Conservation (phyloP, 208 protist genomes). For the Trypanosoma cruzi region DNA sequence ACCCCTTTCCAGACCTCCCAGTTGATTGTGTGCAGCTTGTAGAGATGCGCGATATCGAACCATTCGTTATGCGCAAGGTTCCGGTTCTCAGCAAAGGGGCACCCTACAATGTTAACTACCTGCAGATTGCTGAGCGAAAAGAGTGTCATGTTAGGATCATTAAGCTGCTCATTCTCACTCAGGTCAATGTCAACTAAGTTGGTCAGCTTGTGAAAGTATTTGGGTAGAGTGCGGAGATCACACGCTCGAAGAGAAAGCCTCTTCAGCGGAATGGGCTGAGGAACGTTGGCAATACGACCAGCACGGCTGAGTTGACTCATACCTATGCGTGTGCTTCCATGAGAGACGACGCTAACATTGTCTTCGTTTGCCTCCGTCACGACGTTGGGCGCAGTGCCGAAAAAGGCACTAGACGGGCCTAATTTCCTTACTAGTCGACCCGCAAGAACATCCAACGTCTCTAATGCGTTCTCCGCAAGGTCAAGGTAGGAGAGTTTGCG, state of each 20-base stretch:
- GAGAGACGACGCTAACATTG: slow-evolving; percentile 31
- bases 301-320: slow-evolving; percentile 75
- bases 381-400: neutral
- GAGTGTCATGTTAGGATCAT: slow-evolving; percentile 89
- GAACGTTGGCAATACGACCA: slow-evolving; percentile 56
- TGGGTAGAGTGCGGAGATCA: slow-evolving; percentile 74
- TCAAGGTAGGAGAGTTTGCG: slow-evolving; percentile 63
- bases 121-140: slow-evolving; percentile 80
- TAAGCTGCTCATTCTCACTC: slow-evolving; percentile 77
- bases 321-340: slow-evolving; percentile 49
- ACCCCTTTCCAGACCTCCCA: slow-evolving; percentile 81
- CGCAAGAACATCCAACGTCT: slow-evolving; percentile 84
- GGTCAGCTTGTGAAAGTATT: slow-evolving; percentile 89
- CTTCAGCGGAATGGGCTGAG: slow-evolving; percentile 69
- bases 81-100: slow-evolving; percentile 78
- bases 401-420: slow-evolving; percentile 5
- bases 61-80: slow-evolving; percentile 73
- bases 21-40: slow-evolving; percentile 61
- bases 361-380: slow-evolving; percentile 38
- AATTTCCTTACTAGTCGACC: slow-evolving; percentile 55
- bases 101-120: slow-evolving; percentile 80
- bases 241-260: slow-evolving; percentile 71
- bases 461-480: slow-evolving; percentile 77
- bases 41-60: slow-evolving; percentile 88
- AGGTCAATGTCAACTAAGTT: slow-evolving; percentile 83